Percentiles rank a stretch among this genome's conserved stretches.
phyloP scores from a whole-genome alignment of 2,329 filamentous ascomycete genomes.

The Neocucurbitaria cava region DNA sequence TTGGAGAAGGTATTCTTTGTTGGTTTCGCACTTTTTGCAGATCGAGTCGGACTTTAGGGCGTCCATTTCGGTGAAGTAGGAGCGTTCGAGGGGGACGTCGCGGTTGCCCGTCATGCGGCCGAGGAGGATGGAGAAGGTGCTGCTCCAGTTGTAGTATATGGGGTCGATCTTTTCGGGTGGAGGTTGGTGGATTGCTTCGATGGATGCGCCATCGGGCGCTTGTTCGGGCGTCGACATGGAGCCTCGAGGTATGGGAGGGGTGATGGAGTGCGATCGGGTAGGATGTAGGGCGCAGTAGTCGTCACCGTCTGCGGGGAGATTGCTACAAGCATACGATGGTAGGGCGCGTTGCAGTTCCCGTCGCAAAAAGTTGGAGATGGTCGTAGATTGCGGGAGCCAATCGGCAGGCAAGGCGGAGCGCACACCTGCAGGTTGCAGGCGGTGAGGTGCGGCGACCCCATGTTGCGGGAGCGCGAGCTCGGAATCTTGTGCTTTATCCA shows the following conservation, averaged over 20 bases:
- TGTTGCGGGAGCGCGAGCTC: constrained; percentile 17
- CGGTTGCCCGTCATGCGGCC: constrained; percentile 58
- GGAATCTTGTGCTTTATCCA: constrained; percentile 21
- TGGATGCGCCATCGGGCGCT: constrained; percentile 36
- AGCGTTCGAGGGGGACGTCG: constrained; percentile 43
- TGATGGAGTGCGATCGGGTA: background rate
- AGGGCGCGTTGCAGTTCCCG: constrained; percentile 22
- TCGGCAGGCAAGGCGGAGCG: constrained; percentile 12
- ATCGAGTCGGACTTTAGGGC: constrained; percentile 76
- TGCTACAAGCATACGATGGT: constrained; percentile 2
- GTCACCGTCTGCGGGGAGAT: background rate
- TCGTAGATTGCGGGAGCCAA: constrained; percentile 27
- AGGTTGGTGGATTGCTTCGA: constrained; percentile 26
- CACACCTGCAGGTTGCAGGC: background rate
- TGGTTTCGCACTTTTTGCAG: constrained; percentile 79
- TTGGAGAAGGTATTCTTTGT: constrained; percentile 82
- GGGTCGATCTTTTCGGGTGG: constrained; percentile 38
- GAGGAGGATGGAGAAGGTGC: constrained; percentile 83
- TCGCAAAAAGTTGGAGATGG: constrained; percentile 28
- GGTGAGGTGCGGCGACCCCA: constrained; percentile 19
- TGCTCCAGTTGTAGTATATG: constrained; percentile 70
- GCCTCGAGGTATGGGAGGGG: background rate
- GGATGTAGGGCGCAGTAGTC: background rate
- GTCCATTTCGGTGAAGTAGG: constrained; percentile 82
- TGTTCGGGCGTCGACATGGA: constrained; percentile 38